Conservation (phyloP, 176 grass and related monocot genomes). For the Panicum miliaceum region DNA sequence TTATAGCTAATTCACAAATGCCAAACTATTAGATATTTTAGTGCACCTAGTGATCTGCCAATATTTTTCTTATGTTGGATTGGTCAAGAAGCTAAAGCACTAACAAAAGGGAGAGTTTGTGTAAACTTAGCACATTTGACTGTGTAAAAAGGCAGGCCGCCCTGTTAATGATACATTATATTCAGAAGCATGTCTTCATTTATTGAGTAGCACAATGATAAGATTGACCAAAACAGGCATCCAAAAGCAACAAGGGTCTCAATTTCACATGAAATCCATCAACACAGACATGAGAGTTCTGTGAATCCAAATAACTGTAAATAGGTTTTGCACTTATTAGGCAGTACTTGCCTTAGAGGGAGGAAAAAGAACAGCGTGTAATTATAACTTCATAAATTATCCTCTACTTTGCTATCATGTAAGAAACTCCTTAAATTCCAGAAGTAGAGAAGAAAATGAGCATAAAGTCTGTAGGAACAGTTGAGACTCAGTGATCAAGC, state of each 20-base stretch:
- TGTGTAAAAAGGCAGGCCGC: background rate
- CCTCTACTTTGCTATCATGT: background rate
- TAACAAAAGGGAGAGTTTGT: background rate
- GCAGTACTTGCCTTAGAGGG: background rate
- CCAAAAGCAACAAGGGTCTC: background rate
- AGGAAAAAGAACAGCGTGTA: background rate
- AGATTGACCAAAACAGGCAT: background rate
- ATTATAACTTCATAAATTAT: background rate
- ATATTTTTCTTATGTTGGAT: background rate
- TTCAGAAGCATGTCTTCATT: background rate
- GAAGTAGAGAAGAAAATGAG: background rate
- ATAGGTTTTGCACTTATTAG: background rate
- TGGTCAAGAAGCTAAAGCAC: conserved; percentile 14
- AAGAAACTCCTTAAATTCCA: background rate
- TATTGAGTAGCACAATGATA: background rate
- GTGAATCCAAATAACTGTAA: conserved; percentile 15
- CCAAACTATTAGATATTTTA: background rate
- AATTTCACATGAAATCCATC: background rate
- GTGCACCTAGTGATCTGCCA: background rate
- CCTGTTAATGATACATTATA: background rate
- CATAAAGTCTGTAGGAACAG: background rate
- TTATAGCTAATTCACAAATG: background rate
- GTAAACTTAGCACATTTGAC: background rate
- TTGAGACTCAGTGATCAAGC: background rate
- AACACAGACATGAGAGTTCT: background rate